These are phyloP conservation scores for Dunaliella sp. DNA, from an alignment of 139 green algal species.

Conservation along the genomic window DNA sequence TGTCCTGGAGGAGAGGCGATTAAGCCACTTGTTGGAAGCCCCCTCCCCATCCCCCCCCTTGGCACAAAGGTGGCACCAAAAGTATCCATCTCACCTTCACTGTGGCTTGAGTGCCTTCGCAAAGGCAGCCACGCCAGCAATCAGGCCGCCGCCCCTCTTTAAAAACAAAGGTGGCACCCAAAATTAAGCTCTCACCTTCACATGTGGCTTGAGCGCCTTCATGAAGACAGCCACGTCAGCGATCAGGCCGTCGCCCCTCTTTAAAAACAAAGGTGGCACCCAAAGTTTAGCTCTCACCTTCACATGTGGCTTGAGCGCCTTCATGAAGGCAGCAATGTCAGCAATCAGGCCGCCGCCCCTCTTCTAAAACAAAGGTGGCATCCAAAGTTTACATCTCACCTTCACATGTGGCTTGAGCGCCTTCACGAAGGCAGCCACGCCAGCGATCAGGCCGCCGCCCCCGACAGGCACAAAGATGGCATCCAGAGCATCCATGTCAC, in stretches of 20 bases:
- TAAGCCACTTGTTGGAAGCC: too few species aligned
- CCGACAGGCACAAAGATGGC: slow-evolving; percentile 90
- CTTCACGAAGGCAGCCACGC: slow-evolving; percentile 90
- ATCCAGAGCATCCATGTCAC: slow-evolving; percentile 64
- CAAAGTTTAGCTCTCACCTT: slow-evolving; percentile 57
- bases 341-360: slow-evolving; percentile 92
- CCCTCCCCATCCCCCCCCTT: too few species aligned
- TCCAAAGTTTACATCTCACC: slow-evolving; percentile 65
- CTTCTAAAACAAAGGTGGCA: slow-evolving; percentile 85
- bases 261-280: slow-evolving; percentile 89
- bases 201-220: slow-evolving; percentile 78
- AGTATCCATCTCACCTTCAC: slow-evolving; percentile 61
- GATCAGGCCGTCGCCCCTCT: slow-evolving; percentile 86
- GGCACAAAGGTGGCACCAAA: too few species aligned
- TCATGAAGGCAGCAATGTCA: slow-evolving; percentile 88
- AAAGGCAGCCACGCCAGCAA: slow-evolving; percentile 88
- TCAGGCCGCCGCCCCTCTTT: slow-evolving; percentile 88
- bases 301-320: slow-evolving; percentile 77
- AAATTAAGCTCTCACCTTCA: slow-evolving; percentile 61
- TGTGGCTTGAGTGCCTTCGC: slow-evolving; percentile 82
- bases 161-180: too few species aligned
- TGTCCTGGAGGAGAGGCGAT: too few species aligned
- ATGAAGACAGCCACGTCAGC: slow-evolving; percentile 89
- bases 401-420: slow-evolving; percentile 75
- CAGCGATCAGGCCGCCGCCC: slow-evolving; percentile 89